Evolutionary conservation across 495 filamentous ascomycete genomes (phyloP).

Genomic region (Neurospora sp.): DNA sequence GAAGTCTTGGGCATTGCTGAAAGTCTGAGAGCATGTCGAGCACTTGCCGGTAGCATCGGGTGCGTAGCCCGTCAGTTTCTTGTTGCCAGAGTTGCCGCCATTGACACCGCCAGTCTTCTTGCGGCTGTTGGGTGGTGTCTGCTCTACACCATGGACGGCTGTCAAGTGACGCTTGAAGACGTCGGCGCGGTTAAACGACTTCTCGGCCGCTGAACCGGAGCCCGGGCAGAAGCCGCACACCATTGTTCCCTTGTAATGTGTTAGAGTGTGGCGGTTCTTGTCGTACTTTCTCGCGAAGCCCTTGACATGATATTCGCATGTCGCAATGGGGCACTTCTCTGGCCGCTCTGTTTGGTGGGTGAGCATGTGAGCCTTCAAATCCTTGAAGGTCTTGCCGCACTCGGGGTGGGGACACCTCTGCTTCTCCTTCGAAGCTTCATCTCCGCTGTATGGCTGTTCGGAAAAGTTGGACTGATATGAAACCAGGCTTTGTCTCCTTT

Average conservation of each 20-base stretch:
- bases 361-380: slow-evolving; percentile 91
- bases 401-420: slow-evolving; percentile 67
- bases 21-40: slow-evolving; percentile 85
- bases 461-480: slow-evolving; percentile 24
- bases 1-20: slow-evolving; percentile 92
- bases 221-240: slow-evolving; percentile 97
- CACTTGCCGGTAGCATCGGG: slow-evolving; percentile 83
- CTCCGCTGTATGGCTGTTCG: slow-evolving; percentile 48
- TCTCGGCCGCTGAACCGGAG: slow-evolving; percentile 84
- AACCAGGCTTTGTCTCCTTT: slow-evolving; percentile 20
- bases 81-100: slow-evolving; percentile 25
- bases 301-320: slow-evolving; percentile 91
- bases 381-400: slow-evolving; percentile 83
- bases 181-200: slow-evolving; percentile 97
- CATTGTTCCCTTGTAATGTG: slow-evolving; percentile 99
- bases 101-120: slow-evolving; percentile 47
- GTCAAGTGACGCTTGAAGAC: slow-evolving; percentile 98
- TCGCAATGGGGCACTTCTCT: slow-evolving; percentile 92
- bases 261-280: slow-evolving; percentile 94
- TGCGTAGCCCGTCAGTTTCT: slow-evolving; percentile 53
- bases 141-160: slow-evolving; percentile 89
- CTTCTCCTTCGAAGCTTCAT: slow-evolving; percentile 54
- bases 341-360: slow-evolving; percentile 91
- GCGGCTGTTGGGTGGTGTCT: slow-evolving; percentile 90
- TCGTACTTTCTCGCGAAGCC: slow-evolving; percentile 95